Evolutionary conservation across 371 early-diverging fungal species (phyloP).

Genomic region (Circinella minor): DNA sequence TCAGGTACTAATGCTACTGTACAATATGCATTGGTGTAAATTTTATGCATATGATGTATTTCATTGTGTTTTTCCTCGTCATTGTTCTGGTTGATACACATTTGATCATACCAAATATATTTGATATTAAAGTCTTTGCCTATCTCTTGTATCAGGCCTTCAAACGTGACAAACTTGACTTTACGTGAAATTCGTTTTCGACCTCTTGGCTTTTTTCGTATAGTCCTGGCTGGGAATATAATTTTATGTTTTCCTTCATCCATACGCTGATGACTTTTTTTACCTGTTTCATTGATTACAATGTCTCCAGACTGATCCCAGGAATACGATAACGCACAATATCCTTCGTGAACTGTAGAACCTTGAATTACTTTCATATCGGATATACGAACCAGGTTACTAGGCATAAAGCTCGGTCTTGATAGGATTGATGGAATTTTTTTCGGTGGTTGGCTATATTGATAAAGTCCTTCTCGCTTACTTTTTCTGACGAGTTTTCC

Average conservation of each 20-base stretch:
- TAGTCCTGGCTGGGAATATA: too few relatives aligned
- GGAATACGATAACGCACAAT: background rate
- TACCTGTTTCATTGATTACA: background rate
- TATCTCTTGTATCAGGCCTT: background rate
- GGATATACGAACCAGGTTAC: background rate
- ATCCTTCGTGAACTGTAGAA: background rate
- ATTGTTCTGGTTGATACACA: background rate
- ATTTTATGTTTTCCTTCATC: too few relatives aligned
- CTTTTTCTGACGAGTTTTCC: too few relatives aligned
- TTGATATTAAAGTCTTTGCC: background rate
- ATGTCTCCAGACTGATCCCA: background rate
- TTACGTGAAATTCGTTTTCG: too few relatives aligned
- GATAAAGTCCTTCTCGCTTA: too few relatives aligned
- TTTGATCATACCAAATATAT: conserved; percentile 2
- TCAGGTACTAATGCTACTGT: conserved; percentile 2
- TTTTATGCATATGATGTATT: background rate
- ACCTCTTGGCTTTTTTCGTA: too few relatives aligned
- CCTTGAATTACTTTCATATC: background rate
- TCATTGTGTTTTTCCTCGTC: background rate
- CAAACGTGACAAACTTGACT: background rate
- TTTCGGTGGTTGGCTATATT: background rate
- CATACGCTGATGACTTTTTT: too few relatives aligned
- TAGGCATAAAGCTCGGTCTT: background rate
- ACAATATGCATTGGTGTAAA: background rate
- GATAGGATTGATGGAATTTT: background rate